These are phyloP conservation scores for Daldinia caldariorum DNA, from an alignment of 495 filamentous ascomycete genomes.

Conservation along the genomic window DNA sequence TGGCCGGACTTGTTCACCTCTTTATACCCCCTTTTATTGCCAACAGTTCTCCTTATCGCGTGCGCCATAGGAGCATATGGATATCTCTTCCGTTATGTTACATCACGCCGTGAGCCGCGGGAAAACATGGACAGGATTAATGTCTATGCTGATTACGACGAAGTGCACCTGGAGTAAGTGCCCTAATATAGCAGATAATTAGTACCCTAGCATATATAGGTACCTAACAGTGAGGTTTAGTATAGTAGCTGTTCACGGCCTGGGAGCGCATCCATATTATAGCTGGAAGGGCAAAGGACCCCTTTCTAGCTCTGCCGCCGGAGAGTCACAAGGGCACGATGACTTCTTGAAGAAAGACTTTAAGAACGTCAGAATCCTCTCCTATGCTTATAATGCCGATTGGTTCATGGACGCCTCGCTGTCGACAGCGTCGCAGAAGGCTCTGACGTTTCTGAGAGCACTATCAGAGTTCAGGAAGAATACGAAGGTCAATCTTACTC, in stretches of 20 bases:
- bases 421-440: slow-evolving; percentile 11
- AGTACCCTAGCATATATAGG: background rate
- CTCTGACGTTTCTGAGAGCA: slow-evolving; percentile 1
- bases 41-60: background rate
- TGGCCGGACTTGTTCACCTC: background rate
- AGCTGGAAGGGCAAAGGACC: background rate
- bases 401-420: slow-evolving; percentile 11
- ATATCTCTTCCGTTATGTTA: background rate
- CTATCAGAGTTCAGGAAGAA: background rate
- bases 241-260: slow-evolving; percentile 12
- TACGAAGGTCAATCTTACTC: background rate
- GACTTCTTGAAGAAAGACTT: slow-evolving; percentile 13
- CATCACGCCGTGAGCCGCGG: slow-evolving; percentile 4
- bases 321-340: background rate
- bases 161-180: slow-evolving; percentile 11
- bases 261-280: slow-evolving; percentile 8
- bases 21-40: background rate
- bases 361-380: slow-evolving; percentile 7
- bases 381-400: slow-evolving; percentile 8
- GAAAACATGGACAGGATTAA: slow-evolving; percentile 4
- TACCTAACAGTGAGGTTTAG: background rate
- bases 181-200: background rate
- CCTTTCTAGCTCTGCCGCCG: background rate
- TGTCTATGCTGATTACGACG: background rate
- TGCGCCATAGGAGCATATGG: background rate